Evolutionary conservation across 345 rosid species (phyloP).

Genomic region (Schrenkiella parvula): DNA sequence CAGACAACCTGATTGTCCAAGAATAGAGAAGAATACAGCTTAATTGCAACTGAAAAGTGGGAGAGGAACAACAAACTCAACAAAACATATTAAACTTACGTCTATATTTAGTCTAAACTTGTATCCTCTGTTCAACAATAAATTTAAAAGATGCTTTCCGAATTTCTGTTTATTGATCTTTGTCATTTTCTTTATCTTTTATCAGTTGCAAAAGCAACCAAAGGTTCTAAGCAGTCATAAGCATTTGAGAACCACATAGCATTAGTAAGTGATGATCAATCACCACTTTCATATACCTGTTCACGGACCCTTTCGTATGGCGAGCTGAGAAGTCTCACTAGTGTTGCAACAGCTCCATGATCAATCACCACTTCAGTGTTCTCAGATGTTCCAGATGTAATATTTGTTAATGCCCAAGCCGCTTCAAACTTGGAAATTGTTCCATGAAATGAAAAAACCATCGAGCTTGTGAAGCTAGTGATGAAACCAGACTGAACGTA

Average conservation of each 20-base stretch:
- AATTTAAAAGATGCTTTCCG: neutral
- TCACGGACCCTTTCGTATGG: slow-evolving; percentile 73
- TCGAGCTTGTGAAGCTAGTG: slow-evolving; percentile 3
- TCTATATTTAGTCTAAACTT: neutral
- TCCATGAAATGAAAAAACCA: slow-evolving; percentile 3
- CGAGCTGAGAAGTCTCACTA: slow-evolving; percentile 72
- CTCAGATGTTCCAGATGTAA: slow-evolving; percentile 90
- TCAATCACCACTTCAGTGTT: slow-evolving; percentile 83
- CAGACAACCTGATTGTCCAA: slow-evolving; percentile 30
- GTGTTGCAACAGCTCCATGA: slow-evolving; percentile 80
- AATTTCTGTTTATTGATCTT: neutral
- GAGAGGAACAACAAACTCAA: neutral
- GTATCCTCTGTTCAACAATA: neutral
- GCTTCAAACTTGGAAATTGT: slow-evolving; percentile 59
- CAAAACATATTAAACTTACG: neutral
- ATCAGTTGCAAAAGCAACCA: slow-evolving; percentile 1
- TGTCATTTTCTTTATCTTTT: slow-evolving; percentile 1
- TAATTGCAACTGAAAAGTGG: neutral
- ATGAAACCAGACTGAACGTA: slow-evolving; percentile 1
- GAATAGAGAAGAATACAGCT: slow-evolving; percentile 7
- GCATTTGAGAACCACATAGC: neutral
- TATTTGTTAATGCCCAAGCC: slow-evolving; percentile 89
- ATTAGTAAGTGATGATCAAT: slow-evolving; percentile 1
- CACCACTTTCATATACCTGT: slow-evolving; percentile 49
- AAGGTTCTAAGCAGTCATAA: neutral